Conservation (phyloP, 495 filamentous ascomycete species). For the Tuber calosporum region DNA sequence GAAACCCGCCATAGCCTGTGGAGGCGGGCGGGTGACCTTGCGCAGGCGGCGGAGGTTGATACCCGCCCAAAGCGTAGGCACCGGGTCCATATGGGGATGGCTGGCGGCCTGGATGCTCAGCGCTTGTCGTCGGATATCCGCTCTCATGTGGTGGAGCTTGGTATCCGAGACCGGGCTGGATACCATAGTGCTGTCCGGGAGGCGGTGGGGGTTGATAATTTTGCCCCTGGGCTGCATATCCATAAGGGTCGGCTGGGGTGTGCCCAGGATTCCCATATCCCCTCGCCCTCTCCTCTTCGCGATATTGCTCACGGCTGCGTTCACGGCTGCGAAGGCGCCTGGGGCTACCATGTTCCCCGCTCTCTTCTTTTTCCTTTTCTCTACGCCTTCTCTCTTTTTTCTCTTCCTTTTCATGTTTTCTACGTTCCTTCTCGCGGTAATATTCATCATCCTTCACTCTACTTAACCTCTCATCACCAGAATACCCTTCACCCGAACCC, state of each 20-base stretch:
- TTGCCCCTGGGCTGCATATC: conserved; percentile 14
- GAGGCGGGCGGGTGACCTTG: conserved; percentile 4
- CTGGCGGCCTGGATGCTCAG: not conserved
- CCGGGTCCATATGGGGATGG: not conserved
- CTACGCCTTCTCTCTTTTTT: conserved; percentile 22
- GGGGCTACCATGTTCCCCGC: conserved; percentile 3
- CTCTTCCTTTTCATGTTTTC: conserved; percentile 19
- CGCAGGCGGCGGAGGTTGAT: not conserved
- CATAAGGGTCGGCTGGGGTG: conserved; percentile 6
- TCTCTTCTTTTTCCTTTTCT: conserved; percentile 12
- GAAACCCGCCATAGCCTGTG: conserved; percentile 16
- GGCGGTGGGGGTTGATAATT: conserved; percentile 26
- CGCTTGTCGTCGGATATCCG: not conserved
- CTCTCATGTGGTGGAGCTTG: conserved; percentile 14
- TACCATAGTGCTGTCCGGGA: conserved; percentile 16
- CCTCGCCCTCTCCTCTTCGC: conserved; percentile 3
- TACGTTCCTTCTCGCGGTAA: conserved; percentile 24
- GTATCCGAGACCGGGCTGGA: conserved; percentile 9
- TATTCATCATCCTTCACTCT: conserved; percentile 8
- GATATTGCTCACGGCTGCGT: conserved; percentile 11
- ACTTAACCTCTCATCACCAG: conserved; percentile 6
- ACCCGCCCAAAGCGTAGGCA: conserved; percentile 9
- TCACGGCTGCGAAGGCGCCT: conserved; percentile 4
- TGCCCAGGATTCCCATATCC: conserved; percentile 15
- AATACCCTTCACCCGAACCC: conserved; percentile 8